Evolutionary conservation across 164 flowering plant species (phyloP).

Genomic region (Kalanchoe fedtschenkoi): DNA sequence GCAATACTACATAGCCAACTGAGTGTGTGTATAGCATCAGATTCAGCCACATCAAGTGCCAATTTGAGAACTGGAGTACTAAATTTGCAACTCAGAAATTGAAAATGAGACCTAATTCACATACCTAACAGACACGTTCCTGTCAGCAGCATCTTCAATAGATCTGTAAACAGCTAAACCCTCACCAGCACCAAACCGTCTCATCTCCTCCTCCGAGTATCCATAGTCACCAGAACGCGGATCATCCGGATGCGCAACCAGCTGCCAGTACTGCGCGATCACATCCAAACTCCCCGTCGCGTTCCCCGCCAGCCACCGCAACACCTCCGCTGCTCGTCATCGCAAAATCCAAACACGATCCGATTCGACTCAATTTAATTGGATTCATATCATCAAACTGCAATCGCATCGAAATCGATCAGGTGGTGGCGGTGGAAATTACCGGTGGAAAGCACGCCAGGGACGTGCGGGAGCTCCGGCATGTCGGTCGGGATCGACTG

Average conservation of each 20-base stretch:
- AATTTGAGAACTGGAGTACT: neutral
- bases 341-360: neutral
- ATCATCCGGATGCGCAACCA: slow-evolving; percentile 47
- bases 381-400: neutral
- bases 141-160: slow-evolving; percentile 66
- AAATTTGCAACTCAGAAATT: neutral
- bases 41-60: neutral
- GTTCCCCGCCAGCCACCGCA: slow-evolving; percentile 81
- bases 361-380: neutral
- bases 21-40: neutral
- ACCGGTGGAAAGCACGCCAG: slow-evolving; percentile 77
- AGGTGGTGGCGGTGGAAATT: neutral
- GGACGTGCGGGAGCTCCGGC: slow-evolving; percentile 65
- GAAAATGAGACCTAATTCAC: neutral
- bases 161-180: slow-evolving; percentile 53
- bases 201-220: slow-evolving; percentile 54
- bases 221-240: slow-evolving; percentile 89
- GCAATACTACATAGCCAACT: no score
- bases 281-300: slow-evolving; percentile 54
- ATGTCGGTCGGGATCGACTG: slow-evolving; percentile 89
- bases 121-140: slow-evolving; percentile 59
- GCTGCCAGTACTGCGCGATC: slow-evolving; percentile 88
- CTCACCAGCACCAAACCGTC: slow-evolving; percentile 51
- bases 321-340: slow-evolving; percentile 50
- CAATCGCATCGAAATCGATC: neutral